phyloP scores from a whole-genome alignment of 129 eudicot genomes.

The Ambrosia trifida region DNA sequence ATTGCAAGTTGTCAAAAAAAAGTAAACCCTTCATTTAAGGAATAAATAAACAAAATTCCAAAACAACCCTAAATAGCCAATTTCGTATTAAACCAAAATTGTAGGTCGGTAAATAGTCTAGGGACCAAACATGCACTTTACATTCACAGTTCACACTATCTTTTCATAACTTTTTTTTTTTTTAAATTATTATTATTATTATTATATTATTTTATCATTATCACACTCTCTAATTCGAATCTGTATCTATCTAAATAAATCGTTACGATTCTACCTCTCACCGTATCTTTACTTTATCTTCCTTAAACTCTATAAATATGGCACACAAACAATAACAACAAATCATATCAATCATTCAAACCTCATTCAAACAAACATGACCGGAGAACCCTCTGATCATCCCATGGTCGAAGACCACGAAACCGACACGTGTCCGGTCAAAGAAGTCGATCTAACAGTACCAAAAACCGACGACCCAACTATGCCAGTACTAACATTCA shows the following conservation, averaged over 20 bases:
- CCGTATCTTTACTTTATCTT: not conserved
- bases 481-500: slow-evolving; percentile 55
- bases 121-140: not conserved
- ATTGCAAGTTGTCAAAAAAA: not conserved
- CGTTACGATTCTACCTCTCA: slow-evolving; percentile 12
- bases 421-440: slow-evolving; percentile 41
- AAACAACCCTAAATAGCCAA: not conserved
- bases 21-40: not conserved
- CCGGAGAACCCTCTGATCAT: not conserved
- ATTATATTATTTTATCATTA: slow-evolving; percentile 2
- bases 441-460: slow-evolving; percentile 63
- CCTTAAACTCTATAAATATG: not conserved
- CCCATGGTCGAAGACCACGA: too few relatives aligned
- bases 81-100: not conserved
- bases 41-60: not conserved
- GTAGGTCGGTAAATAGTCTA: not conserved
- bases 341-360: not conserved
- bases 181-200: too few relatives aligned
- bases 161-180: too few relatives aligned
- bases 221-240: not conserved
- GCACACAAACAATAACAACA: not conserved
- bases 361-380: slow-evolving; percentile 13
- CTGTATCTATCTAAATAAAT: slow-evolving; percentile 21
- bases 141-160: not conserved
- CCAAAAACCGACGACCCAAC: slow-evolving; percentile 75